Evolutionary conservation across 129 eudicot genomes (phyloP), one percentile per base, ranked within the genome.

Genomic region (Centrapalus pauciflorus): DNA sequence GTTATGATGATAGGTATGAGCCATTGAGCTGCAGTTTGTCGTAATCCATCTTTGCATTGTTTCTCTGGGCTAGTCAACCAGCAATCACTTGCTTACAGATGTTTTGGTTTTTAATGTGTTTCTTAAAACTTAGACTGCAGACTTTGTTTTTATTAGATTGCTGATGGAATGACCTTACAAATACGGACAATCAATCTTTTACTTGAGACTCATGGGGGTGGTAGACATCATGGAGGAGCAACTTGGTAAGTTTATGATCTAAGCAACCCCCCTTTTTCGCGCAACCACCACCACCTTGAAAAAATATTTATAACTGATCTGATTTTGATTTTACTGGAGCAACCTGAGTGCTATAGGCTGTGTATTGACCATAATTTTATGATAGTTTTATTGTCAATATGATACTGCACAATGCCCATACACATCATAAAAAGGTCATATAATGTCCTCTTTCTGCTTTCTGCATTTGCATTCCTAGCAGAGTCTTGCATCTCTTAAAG

Each of bases 91-190:
- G 23, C 54, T 25, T 55, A 19, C 49, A 38, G 2, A 0, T 19
- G n/a, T n/a, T n/a, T n/a, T n/a, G n/a, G n/a, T 46, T 69, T 27
- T 38, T 7, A 26, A 25, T 40, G 25, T 55, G 20, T 29, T 26
- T 56, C 25, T 48, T 10, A 26, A 55, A 40, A 26, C 43, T 17
- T 58, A 12, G 40, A 29, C 6, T 17, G 5, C 51, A 69, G 58
- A 52, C 34, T 59, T 12, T 55, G 0, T 41, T 40, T 38, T 79
- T 46, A 14, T 74, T 77, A 91, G 97, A 87, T 91, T 64, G 97
- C 97, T 61, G 97, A 91, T 77, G 97, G 97, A 70, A 91, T 91
- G 97, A 91, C 96, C 23, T 33, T 91, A 58, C 72, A 91, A 83
- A 90, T 91, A 29, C 79, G 65, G 10, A 87, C 88, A 1, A 94